Evolutionary conservation across 805 yeast genomes (phyloP).

Genomic region (Millerago galiae): DNA sequence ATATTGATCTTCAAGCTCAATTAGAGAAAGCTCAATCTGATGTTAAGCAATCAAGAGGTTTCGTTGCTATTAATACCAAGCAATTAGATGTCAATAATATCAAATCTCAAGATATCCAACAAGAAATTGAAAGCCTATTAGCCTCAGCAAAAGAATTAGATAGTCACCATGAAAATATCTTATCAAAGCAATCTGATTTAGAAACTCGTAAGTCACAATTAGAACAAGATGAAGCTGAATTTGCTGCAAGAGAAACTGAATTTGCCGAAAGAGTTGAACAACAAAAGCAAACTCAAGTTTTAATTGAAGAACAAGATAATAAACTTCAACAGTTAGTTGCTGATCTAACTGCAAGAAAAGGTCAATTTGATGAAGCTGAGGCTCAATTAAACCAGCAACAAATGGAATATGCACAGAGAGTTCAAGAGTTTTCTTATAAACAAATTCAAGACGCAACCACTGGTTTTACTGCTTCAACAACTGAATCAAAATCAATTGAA

Average conservation of each 20-base stretch:
- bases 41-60: slow-evolving; percentile 54
- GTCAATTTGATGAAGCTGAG: slow-evolving; percentile 32
- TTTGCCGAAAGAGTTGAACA: slow-evolving; percentile 27
- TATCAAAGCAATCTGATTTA: slow-evolving; percentile 29
- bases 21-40: slow-evolving; percentile 47
- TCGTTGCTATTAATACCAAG: slow-evolving; percentile 57
- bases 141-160: slow-evolving; percentile 30
- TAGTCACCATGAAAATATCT: slow-evolving; percentile 32
- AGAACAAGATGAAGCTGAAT: slow-evolving; percentile 13
- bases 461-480: slow-evolving; percentile 7
- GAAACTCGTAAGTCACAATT: slow-evolving; percentile 23
- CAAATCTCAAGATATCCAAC: slow-evolving; percentile 37
- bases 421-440: slow-evolving; percentile 33
- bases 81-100: slow-evolving; percentile 63
- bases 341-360: slow-evolving; percentile 30
- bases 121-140: slow-evolving; percentile 30
- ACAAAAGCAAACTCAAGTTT: slow-evolving; percentile 29
- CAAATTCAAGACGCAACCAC: slow-evolving; percentile 30
- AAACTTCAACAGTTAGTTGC: slow-evolving; percentile 29
- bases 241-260: slow-evolving; percentile 22
- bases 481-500: slow-evolving; percentile 10
- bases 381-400: slow-evolving; percentile 34
- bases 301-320: slow-evolving; percentile 31
- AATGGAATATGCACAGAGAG: slow-evolving; percentile 30
- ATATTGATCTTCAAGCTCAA: slow-evolving; percentile 50